phyloP scores from a whole-genome alignment of 2,329 filamentous ascomycete species.

The Sporothrix pseudoabietina region DNA sequence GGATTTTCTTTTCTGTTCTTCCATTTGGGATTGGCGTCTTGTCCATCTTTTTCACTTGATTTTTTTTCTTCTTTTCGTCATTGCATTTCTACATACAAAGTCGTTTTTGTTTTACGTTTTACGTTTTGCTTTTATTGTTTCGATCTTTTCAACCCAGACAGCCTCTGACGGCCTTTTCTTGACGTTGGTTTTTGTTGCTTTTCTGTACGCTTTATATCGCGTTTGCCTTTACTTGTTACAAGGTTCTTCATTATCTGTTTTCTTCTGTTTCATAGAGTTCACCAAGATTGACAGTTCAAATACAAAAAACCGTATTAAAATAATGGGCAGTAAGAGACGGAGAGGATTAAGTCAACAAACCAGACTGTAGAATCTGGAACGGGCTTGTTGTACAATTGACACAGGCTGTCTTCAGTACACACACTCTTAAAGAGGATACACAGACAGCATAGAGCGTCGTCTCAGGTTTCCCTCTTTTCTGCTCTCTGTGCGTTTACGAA shows the following conservation, averaged over 20 bases:
- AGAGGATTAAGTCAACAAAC: no score
- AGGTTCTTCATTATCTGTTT: not conserved
- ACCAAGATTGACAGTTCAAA: conserved; percentile 2
- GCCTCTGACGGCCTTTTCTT: not conserved
- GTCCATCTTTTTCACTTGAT: not conserved
- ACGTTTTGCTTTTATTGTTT: not conserved
- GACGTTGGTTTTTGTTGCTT: not conserved
- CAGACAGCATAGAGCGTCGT: not conserved
- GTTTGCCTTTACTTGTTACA: not conserved
- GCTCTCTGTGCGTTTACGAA: not conserved
- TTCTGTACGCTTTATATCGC: not conserved
- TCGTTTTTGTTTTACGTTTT: not conserved
- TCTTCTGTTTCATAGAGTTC: not conserved
- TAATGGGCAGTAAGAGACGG: no score
- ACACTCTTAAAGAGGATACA: not conserved
- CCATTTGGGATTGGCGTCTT: conserved; percentile 1
- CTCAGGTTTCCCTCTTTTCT: not conserved
- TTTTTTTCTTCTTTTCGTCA: not conserved
- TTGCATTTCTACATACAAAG: not conserved
- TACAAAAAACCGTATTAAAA: conserved; percentile 6
- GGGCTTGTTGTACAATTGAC: not conserved
- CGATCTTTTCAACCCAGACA: not conserved
- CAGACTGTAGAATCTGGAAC: not conserved
- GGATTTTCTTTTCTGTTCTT: not conserved
- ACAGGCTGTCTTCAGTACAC: not conserved